Percentiles rank a stretch among this genome's conserved stretches.
These are phyloP conservation scores for Cryptosporidium sp. DNA, from an alignment of 169 alveolate genomes.

Conservation along the genomic window DNA sequence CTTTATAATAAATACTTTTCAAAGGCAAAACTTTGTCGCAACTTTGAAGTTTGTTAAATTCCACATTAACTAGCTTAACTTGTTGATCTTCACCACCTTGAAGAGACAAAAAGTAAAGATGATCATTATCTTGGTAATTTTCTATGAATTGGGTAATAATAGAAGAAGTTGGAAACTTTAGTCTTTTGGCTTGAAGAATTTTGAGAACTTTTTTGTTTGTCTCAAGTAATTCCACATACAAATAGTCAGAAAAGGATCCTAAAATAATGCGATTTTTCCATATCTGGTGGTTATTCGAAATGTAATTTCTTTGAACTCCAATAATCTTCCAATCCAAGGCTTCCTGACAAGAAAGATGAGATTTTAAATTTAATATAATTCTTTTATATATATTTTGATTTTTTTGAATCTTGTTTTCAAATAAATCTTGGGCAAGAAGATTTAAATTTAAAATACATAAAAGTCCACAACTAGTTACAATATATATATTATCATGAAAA, in stretches of 20 bases:
- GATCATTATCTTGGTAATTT: background rate
- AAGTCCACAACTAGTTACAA: background rate
- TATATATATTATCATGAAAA: conserved; percentile 1
- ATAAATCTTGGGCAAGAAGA: background rate
- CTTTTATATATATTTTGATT: background rate
- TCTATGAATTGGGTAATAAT: conserved; percentile 12
- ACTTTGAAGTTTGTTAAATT: background rate
- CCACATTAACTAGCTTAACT: background rate
- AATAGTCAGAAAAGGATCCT: background rate
- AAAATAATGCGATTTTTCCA: conserved; percentile 29
- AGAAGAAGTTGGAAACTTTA: conserved; percentile 26
- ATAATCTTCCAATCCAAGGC: conserved; percentile 22
- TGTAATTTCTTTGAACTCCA: background rate
- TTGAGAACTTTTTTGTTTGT: background rate
- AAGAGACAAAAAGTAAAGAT: background rate
- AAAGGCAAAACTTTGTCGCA: conserved; percentile 19
- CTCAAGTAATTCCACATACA: conserved; percentile 23
- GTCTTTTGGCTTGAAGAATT: background rate
- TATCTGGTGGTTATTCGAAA: background rate
- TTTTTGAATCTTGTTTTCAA: background rate
- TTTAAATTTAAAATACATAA: background rate
- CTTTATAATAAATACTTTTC: background rate
- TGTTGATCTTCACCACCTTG: background rate
- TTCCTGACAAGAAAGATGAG: background rate
- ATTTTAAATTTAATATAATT: background rate